A percentile compares a stretch with the other conserved stretches of the same genome.
Conservation (phyloP, 192 early-diverging fungal species). For the Endogone sp. region DNA sequence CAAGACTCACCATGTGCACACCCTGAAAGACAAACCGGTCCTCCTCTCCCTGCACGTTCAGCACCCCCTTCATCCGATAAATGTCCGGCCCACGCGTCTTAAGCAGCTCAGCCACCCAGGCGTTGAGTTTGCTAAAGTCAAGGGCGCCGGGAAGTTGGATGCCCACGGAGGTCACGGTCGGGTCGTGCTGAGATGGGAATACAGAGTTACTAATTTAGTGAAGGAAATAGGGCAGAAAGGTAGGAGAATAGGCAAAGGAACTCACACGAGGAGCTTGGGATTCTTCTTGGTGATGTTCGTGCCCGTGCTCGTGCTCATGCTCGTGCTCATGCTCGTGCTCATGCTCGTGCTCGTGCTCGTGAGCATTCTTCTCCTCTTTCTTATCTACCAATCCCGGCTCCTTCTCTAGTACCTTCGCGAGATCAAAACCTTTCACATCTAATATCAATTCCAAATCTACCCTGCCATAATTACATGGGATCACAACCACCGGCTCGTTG, state of each 20-base stretch:
- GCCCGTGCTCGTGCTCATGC: not conserved
- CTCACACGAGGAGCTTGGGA: no score
- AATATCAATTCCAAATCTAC: slow-evolving; percentile 14
- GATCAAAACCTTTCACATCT: slow-evolving; percentile 16
- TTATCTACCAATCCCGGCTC: slow-evolving; percentile 8
- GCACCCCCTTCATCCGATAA: slow-evolving; percentile 29
- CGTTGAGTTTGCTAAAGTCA: slow-evolving; percentile 12
- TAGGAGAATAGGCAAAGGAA: not conserved
- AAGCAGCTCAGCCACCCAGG: slow-evolving; percentile 10
- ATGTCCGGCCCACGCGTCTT: slow-evolving; percentile 11
- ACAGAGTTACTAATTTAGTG: not conserved
- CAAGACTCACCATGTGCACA: slow-evolving; percentile 26
- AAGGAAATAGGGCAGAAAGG: not conserved
- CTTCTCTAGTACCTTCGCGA: slow-evolving; percentile 6
- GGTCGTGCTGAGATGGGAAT: slow-evolving; percentile 5
- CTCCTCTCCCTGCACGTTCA: slow-evolving; percentile 17
- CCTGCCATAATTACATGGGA: slow-evolving; percentile 10
- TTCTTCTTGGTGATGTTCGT: not conserved
- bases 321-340: not conserved
- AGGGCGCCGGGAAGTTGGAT: slow-evolving; percentile 12
- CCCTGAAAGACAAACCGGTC: slow-evolving; percentile 31
- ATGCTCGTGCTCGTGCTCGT: not conserved
- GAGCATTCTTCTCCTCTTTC: not conserved
- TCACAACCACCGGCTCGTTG: slow-evolving; percentile 6
- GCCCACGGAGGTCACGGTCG: slow-evolving; percentile 18